Evolutionary conservation across 2,329 filamentous ascomycete genomes (phyloP), one percentile per base, ranked within the genome.

Genomic region (Chaetomium sp.): DNA sequence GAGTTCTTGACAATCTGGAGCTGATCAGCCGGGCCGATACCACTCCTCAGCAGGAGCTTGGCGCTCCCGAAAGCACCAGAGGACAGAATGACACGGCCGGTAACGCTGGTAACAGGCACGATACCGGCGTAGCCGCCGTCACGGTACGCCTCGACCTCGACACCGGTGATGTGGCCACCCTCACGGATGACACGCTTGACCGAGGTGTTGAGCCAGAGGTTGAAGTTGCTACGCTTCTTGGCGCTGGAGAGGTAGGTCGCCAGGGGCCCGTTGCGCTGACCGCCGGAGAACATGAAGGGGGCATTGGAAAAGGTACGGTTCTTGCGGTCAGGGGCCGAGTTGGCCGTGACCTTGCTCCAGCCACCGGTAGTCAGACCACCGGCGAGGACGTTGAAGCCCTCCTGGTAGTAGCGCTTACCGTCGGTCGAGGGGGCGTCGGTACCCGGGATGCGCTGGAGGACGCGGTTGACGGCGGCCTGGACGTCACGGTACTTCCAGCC

Each of bases 401-500:
- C 78, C 70, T 87, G 84, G 35, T 86, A 79, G 75, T 90, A 90
- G 45, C 82, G 80, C 71, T 85, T 79, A 54, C 85, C 86, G 71
- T 90, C 86, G 67, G 78, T 77, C 1, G 86, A 89, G 2, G 87
- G 86, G 31, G 79, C 78, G 69, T 85, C 83, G 1, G 86, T 89
- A 33, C 86, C 86, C 0, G 86, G 86, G 67, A 89, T 89, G 50
- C 86, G 81, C 50, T 80, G 77, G 75, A 90, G 90, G 1, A 86
- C 83, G 38, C 84, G 80, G 33, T 79, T 77, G 23, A 84, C 82
- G n/a, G 87, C 83, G 54, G 77, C 73, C 67, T 77, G 75, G 76
- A 90, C 82, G 69, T 90, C 87, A 3, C 77, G 74, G 47, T 83
- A 81, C 73, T 88, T 85, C 87, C 88, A 90, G n/a, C 87, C 87